phyloP scores from a whole-genome alignment of 2,329 filamentous ascomycete genomes.

The Hypoxylon sp. region DNA sequence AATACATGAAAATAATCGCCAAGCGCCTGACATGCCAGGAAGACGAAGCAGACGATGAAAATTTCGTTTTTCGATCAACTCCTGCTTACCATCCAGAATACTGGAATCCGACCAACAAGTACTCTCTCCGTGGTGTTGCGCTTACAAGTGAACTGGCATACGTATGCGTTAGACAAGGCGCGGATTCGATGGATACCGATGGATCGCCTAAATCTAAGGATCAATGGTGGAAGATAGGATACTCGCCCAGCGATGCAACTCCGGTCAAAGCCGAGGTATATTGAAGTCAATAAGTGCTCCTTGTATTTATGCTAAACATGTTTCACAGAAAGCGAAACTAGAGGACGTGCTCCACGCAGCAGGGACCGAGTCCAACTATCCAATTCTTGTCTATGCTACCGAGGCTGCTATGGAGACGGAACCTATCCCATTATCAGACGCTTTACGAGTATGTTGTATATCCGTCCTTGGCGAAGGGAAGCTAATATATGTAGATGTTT shows the following conservation, averaged over 20 bases:
- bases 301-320: slow-evolving; percentile 40
- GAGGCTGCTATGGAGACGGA: slow-evolving; percentile 61
- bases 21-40: slow-evolving; percentile 54
- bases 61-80: slow-evolving; percentile 50
- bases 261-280: slow-evolving; percentile 67
- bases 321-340: slow-evolving; percentile 62
- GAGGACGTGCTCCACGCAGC: slow-evolving; percentile 63
- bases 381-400: slow-evolving; percentile 68
- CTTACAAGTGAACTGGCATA: slow-evolving; percentile 65
- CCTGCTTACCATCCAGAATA: slow-evolving; percentile 54
- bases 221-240: slow-evolving; percentile 71
- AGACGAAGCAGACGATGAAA: slow-evolving; percentile 51
- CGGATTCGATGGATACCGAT: slow-evolving; percentile 61
- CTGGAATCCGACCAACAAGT: slow-evolving; percentile 60
- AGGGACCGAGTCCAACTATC: slow-evolving; percentile 64
- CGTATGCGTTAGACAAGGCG: slow-evolving; percentile 63
- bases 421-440: slow-evolving; percentile 57
- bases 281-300: not conserved
- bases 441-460: slow-evolving; percentile 55
- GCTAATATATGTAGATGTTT: slow-evolving; percentile 60
- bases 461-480: not conserved
- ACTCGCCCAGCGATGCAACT: slow-evolving; percentile 56
- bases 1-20: slow-evolving; percentile 46
- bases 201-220: slow-evolving; percentile 56
- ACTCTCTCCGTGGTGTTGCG: slow-evolving; percentile 67